phyloP scores from a whole-genome alignment of 2,329 filamentous ascomycete genomes.

The Rhinocladiella mackenziei region DNA sequence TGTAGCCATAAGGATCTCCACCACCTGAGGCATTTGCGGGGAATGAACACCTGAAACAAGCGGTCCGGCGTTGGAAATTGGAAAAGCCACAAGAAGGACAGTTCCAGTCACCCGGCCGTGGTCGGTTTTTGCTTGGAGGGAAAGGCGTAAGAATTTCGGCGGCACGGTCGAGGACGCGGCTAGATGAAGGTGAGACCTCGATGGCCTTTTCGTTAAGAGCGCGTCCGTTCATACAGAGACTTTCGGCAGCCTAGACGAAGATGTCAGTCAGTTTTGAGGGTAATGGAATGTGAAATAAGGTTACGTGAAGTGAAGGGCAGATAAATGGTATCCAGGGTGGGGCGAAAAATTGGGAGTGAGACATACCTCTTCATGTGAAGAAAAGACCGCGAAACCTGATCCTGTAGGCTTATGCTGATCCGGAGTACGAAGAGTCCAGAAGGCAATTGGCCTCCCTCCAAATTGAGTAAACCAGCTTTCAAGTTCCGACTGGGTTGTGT shows the following conservation, averaged over 20 bases:
- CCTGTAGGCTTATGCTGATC: conserved; percentile 99
- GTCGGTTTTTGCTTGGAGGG: conserved; percentile 96
- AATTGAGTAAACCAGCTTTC: conserved; percentile 99
- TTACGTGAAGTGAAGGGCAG: conserved; percentile 54
- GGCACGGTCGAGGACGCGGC: conserved; percentile 89
- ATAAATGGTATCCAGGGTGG: conserved; percentile 10
- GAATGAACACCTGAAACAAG: conserved; percentile 98
- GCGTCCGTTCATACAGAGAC: conserved; percentile 97
- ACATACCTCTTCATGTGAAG: conserved; percentile 92
- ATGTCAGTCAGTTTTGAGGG: conserved; percentile 19
- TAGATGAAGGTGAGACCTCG: conserved; percentile 96
- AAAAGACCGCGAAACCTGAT: conserved; percentile 96
- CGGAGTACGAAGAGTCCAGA: conserved; percentile 96
- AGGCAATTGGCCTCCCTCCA: conserved; percentile 93
- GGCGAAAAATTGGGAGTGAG: conserved; percentile 11
- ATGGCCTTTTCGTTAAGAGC: conserved; percentile 98
- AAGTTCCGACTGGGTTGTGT: conserved; percentile 96
- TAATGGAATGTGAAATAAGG: conserved; percentile 14
- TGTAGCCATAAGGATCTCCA: conserved; percentile 68
- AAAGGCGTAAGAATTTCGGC: conserved; percentile 95
- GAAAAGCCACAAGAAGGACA: conserved; percentile 98
- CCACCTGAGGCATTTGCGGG: conserved; percentile 82
- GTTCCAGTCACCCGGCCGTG: conserved; percentile 96
- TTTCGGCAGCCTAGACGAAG: conserved; percentile 74
- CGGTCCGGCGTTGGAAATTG: conserved; percentile 97